These are phyloP conservation scores for Entoloma clypeatum DNA, from an alignment of 1,284 basidiomycete genomes.

Conservation along the genomic window DNA sequence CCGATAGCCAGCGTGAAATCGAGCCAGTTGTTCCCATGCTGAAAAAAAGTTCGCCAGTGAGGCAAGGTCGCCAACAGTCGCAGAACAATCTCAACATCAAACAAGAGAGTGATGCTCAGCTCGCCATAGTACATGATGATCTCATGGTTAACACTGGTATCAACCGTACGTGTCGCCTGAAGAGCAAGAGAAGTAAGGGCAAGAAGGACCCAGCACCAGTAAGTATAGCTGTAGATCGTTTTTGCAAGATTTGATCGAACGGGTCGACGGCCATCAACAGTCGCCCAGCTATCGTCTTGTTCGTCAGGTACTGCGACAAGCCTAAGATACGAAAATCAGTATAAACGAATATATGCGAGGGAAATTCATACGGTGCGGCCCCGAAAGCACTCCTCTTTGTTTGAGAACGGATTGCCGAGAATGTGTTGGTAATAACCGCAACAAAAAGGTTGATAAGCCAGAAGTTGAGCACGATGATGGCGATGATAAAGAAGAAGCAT, in stretches of 20 bases:
- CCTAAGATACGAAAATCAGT: slow-evolving; percentile 29
- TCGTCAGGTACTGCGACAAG: slow-evolving; percentile 47
- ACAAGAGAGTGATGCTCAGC: slow-evolving; percentile 77
- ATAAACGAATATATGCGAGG: not conserved
- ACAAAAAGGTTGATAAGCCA: slow-evolving; percentile 96
- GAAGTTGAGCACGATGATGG: slow-evolving; percentile 83
- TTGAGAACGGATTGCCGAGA: slow-evolving; percentile 83
- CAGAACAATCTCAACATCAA: slow-evolving; percentile 86
- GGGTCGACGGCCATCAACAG: slow-evolving; percentile 42
- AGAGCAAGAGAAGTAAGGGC: slow-evolving; percentile 70
- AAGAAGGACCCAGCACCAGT: slow-evolving; percentile 77
- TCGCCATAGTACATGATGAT: slow-evolving; percentile 64
- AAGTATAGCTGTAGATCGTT: slow-evolving; percentile 56
- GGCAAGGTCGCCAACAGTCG: slow-evolving; percentile 75
- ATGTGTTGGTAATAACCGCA: slow-evolving; percentile 95
- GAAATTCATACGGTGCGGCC: slow-evolving; percentile 54
- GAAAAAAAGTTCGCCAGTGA: slow-evolving; percentile 80
- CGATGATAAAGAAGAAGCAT: slow-evolving; percentile 85
- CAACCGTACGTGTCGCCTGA: slow-evolving; percentile 73
- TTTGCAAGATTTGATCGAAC: slow-evolving; percentile 46
- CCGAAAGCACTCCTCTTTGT: slow-evolving; percentile 95
- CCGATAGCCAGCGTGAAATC: slow-evolving; percentile 83
- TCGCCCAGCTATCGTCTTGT: slow-evolving; percentile 58
- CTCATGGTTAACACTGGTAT: slow-evolving; percentile 45
- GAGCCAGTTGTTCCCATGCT: slow-evolving; percentile 66